Evolutionary conservation across 164 flowering plant genomes (phyloP), one percentile per base, ranked within the genome.

Genomic region (Magnolia kwangsiensis): DNA sequence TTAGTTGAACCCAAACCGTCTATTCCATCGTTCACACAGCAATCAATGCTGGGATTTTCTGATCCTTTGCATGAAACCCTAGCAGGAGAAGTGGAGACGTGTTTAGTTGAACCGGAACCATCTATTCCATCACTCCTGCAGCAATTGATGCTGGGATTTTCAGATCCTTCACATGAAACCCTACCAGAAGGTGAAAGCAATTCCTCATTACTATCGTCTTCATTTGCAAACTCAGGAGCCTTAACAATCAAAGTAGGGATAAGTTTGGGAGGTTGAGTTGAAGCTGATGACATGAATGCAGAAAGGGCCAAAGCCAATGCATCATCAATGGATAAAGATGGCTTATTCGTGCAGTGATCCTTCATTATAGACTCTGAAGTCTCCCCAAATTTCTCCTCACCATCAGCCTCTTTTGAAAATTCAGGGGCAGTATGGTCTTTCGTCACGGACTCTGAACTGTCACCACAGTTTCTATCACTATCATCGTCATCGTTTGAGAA

Each of bases 241-340:
- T 77, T 82, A 49, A 84, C 65, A 2, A 69, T 71, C 24, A 81
- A 81, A 74, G 84, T 67, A 77, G 84, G 84, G 27, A 80, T 67
- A 71, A 73, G 71, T 55, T 79, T 76, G 6, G 77, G 76, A 68
- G 78, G 74, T 51, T 75, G 79, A 19, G 31, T 20, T 27, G 83
- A 78, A 65, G 87, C 51, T 64, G 90, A 82, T 55, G 87, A 69
- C 65, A 89, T 59, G 63, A 94, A 88, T 50, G 90, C 89, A 69
- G 89, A 81, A 74, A 96, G 92, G 6, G 97, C 94, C 59, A 89
- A 87, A 76, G 96, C 96, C 76, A 93, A 78, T 76, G 97, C 97
- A 80, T 86, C 93, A 86, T 92, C 92, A 76, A 96, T 84, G 51
- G 97, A 89, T 69, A 84, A 10, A 73, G 85, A 50, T 67, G 76